Percentiles rank a stretch among this genome's conserved stretches.
Conservation (phyloP, 2,329 filamentous ascomycete species). For the Trichophyton simii region DNA sequence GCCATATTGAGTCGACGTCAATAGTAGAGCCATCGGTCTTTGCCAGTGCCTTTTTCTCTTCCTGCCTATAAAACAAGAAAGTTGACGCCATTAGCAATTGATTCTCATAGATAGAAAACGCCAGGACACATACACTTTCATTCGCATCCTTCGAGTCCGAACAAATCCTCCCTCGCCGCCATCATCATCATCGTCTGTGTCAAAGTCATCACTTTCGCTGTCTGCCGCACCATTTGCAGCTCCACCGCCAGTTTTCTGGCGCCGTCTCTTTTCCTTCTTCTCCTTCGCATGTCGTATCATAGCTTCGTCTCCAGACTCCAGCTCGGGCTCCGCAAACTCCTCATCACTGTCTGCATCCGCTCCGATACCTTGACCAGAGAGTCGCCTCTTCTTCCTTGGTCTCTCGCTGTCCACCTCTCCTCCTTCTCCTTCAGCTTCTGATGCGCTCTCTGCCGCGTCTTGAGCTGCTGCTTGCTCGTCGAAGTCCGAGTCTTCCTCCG, state of each 20-base stretch:
- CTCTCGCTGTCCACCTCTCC: constrained; percentile 17
- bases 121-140: constrained; percentile 29
- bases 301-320: constrained; percentile 46
- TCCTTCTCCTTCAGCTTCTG: constrained; percentile 20
- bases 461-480: constrained; percentile 24
- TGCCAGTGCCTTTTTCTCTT: constrained; percentile 37
- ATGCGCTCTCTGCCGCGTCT: constrained; percentile 18
- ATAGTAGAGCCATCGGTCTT: constrained; percentile 39
- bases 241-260: constrained; percentile 21
- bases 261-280: constrained; percentile 29
- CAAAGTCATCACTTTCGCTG: constrained; percentile 19
- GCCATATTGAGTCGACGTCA: constrained; percentile 45
- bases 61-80: constrained; percentile 23
- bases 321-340: constrained; percentile 22
- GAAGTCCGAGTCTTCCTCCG: constrained; percentile 35
- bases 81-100: background rate
- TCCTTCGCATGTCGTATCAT: constrained; percentile 40
- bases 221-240: constrained; percentile 27
- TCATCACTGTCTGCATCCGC: constrained; percentile 13
- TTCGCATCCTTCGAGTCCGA: constrained; percentile 42
- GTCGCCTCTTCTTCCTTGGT: constrained; percentile 29
- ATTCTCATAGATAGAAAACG: background rate
- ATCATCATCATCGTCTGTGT: constrained; percentile 26
- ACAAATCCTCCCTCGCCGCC: constrained; percentile 41
- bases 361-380: constrained; percentile 18